Percentiles rank a stretch among this genome's conserved stretches.
Conservation (phyloP, 2,329 filamentous ascomycete genomes). For the Stachybotrys chlorohalonatus region DNA sequence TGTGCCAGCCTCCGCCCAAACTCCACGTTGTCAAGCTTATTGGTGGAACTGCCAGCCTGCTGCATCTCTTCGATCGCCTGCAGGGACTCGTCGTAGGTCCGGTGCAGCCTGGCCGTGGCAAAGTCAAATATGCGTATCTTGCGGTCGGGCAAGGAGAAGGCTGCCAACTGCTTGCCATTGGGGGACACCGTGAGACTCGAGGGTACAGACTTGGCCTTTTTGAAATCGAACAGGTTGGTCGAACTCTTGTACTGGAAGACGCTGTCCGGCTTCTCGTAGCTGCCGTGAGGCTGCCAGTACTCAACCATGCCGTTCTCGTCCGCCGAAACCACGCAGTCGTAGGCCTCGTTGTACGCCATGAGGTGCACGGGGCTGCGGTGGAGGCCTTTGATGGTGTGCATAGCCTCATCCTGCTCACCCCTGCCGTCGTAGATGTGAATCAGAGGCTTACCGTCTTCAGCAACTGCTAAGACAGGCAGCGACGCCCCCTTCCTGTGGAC, state of each 20-base stretch:
- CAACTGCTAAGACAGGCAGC: slow-evolving; percentile 75
- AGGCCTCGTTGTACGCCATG: slow-evolving; percentile 83
- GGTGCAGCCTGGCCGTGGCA: slow-evolving; percentile 73
- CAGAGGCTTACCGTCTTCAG: slow-evolving; percentile 60
- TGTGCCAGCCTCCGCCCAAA: slow-evolving; percentile 82
- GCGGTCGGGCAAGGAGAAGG: slow-evolving; percentile 85
- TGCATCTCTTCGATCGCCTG: slow-evolving; percentile 89
- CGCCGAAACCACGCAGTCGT: slow-evolving; percentile 82
- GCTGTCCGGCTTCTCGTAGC: slow-evolving; percentile 82
- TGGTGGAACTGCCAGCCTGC: slow-evolving; percentile 74
- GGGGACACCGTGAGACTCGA: slow-evolving; percentile 79
- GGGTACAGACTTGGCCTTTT: slow-evolving; percentile 82
- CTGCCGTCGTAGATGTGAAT: slow-evolving; percentile 85
- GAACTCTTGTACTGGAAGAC: slow-evolving; percentile 92
- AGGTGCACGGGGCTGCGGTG: slow-evolving; percentile 74
- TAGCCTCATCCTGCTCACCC: slow-evolving; percentile 65
- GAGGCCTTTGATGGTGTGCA: slow-evolving; percentile 71
- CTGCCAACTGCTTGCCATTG: slow-evolving; percentile 75
- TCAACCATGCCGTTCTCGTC: slow-evolving; percentile 92
- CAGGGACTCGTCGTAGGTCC: slow-evolving; percentile 92
- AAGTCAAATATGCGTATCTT: slow-evolving; percentile 95
- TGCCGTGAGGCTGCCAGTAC: slow-evolving; percentile 79
- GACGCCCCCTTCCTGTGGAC: slow-evolving; percentile 84
- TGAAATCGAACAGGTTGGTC: slow-evolving; percentile 94
- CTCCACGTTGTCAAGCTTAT: slow-evolving; percentile 81